Evolutionary conservation across 1,139 yeast species (phyloP), one percentile per base, ranked within the genome.

Genomic region (Yamadazyma blattariae): DNA sequence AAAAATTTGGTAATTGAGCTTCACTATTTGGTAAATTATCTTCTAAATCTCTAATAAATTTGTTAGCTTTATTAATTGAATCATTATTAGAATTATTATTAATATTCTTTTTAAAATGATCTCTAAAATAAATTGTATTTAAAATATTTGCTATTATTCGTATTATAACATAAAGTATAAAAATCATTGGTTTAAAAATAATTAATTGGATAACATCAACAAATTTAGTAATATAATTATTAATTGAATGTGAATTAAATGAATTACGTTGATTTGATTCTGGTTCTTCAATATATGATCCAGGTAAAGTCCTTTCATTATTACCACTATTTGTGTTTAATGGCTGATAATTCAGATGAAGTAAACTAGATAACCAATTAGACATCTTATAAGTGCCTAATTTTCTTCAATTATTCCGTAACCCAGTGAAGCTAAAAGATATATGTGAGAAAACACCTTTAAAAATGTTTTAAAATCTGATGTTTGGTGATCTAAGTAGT

Each of bases 181-280:
- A 33, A 7, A 63, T 51, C 2, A 66, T 21, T 2, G 71, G 69
- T 39, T 58, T 59, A 21, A 64, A 44, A 7, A 64, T 27, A 2
- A 64, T 23, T 2, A 40, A 10, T 31, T 44, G 50, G 2, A 34
- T 6, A 7, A 23, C 22, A 5, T 42, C 39, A 11, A 44, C 34
- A 8, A 39, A 34, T 34, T 72, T 64, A 45, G 68, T 68, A 48
- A 61, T 67, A 47, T 73, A 73, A 57, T 82, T 70, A 12, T 34
- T 39, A 6, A 49, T 20, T 4, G 40, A 23, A 12, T 39, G 47
- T 21, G 52, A 50, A 29, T 47, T 48, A 38, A 46, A 41, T 8
- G 31, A 12, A 29, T 40, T 42, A 24, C 51, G 33, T 10, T 33
- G 14, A 3, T 14, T 12, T 4, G 45, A 38, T 25, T 43, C 38